Percentiles rank a stretch among this genome's conserved stretches.
These are phyloP conservation scores for Neurospora sp. DNA, from an alignment of 2,329 filamentous ascomycete species.

Conservation along the genomic window DNA sequence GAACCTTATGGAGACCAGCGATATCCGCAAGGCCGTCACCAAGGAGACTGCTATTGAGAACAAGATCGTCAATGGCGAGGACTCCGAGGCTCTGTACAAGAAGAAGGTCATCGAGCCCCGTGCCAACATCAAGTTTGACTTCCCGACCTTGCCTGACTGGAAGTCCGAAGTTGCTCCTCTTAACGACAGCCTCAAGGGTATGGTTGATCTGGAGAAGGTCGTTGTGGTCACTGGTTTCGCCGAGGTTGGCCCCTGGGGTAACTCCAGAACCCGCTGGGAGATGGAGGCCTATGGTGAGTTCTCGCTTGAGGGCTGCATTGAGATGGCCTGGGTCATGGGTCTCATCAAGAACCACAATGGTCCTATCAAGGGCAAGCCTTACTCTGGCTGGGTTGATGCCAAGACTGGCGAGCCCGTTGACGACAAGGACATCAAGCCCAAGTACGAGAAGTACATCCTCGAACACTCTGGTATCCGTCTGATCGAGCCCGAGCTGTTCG, in stretches of 20 bases:
- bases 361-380: slow-evolving; percentile 87
- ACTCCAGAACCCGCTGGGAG: slow-evolving; percentile 95
- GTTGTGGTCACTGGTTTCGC: slow-evolving; percentile 96
- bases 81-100: slow-evolving; percentile 86
- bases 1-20: slow-evolving; percentile 89
- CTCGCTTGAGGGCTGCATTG: slow-evolving; percentile 92
- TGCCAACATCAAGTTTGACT: slow-evolving; percentile 96
- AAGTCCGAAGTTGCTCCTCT: slow-evolving; percentile 81
- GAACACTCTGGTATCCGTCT: slow-evolving; percentile 96
- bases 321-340: slow-evolving; percentile 99
- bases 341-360: slow-evolving; percentile 99
- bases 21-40: slow-evolving; percentile 84
- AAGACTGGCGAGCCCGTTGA: slow-evolving; percentile 94
- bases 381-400: slow-evolving; percentile 92
- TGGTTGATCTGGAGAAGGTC: slow-evolving; percentile 97
- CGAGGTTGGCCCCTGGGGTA: slow-evolving; percentile 96
- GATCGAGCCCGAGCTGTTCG: slow-evolving; percentile 94
- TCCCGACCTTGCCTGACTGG: slow-evolving; percentile 86
- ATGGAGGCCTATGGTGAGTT: slow-evolving; percentile 98
- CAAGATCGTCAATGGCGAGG: slow-evolving; percentile 91
- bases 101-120: slow-evolving; percentile 88
- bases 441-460: slow-evolving; percentile 94
- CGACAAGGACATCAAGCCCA: slow-evolving; percentile 93
- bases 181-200: slow-evolving; percentile 81
- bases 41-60: slow-evolving; percentile 96